Evolutionary conservation across 306 rosid genomes (phyloP).

Genomic region (Cicer yamashitae): DNA sequence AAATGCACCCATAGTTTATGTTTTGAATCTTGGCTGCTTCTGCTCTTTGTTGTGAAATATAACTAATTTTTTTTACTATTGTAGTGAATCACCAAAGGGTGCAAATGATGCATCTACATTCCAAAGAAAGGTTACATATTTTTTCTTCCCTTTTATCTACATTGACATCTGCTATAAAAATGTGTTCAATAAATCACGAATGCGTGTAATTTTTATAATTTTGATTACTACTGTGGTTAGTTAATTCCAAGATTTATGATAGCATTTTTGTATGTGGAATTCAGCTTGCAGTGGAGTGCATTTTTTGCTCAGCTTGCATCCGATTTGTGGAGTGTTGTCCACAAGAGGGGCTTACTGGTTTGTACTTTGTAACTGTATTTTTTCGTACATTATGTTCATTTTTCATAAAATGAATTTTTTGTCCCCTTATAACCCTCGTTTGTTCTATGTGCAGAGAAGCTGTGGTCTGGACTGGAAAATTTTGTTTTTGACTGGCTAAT

Average conservation of each 20-base stretch:
- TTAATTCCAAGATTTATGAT: constrained; percentile 37
- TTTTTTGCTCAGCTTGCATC: constrained; percentile 97
- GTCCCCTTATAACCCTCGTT: not conserved
- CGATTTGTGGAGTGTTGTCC: constrained; percentile 99
- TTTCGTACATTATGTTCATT: not conserved
- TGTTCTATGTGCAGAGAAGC: constrained; percentile 72
- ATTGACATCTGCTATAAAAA: constrained; percentile 4
- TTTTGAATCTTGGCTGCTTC: not conserved
- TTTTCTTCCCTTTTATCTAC: constrained; percentile 21
- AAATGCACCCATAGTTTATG: not conserved
- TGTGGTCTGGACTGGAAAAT: constrained; percentile 99
- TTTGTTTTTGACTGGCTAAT: constrained; percentile 99
- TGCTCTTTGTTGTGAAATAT: constrained; percentile 20
- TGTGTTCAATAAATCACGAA: not conserved
- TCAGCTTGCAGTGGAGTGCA: constrained; percentile 99
- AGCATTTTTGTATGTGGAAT: constrained; percentile 19
- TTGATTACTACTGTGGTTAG: constrained; percentile 1
- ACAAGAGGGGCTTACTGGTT: constrained; percentile 98
- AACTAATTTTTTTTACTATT: constrained; percentile 38
- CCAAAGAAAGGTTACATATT: constrained; percentile 78
- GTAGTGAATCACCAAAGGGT: constrained; percentile 96
- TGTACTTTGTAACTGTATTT: constrained; percentile 46
- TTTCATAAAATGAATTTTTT: constrained; percentile 7
- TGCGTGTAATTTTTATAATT: constrained; percentile 19
- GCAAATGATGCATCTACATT: constrained; percentile 96